A percentile compares a stretch with the other conserved stretches of the same genome.
Conservation (phyloP, 768 basidiomycete genomes). For the Porpolomopsis calyptriformis region DNA sequence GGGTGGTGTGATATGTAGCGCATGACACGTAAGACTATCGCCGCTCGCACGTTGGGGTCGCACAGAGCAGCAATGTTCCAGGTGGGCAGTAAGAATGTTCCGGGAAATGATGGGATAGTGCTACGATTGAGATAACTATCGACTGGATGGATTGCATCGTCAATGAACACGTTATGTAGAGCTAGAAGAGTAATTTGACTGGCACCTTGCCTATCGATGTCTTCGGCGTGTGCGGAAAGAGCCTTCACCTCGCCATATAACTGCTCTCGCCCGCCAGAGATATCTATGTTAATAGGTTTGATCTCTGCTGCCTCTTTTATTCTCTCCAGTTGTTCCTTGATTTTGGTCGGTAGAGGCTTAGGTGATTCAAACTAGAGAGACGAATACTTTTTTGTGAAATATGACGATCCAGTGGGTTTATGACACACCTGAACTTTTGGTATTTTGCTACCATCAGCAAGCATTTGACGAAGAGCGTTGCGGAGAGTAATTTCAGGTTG, state of each 20-base stretch:
- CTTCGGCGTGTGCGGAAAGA: constrained; percentile 27
- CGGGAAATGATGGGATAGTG: constrained; percentile 34
- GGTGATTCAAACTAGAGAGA: background rate
- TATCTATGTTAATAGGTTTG: constrained; percentile 10
- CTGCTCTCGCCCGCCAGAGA: constrained; percentile 22
- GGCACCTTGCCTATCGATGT: constrained; percentile 38
- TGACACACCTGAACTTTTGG: constrained; percentile 5
- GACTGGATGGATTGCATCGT: constrained; percentile 23
- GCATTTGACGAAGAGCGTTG: constrained; percentile 58
- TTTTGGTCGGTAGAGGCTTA: constrained; percentile 10
- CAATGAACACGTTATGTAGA: background rate
- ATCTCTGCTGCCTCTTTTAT: constrained; percentile 23
- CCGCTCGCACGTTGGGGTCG: constrained; percentile 27
- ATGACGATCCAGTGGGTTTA: background rate
- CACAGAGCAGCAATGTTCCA: constrained; percentile 23
- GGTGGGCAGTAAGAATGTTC: constrained; percentile 40
- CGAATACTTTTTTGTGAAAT: constrained; percentile 2
- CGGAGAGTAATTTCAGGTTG: constrained; percentile 62
- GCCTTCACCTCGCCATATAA: constrained; percentile 28
- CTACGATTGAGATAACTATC: constrained; percentile 28
- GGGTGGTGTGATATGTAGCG: constrained; percentile 64
- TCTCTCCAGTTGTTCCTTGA: constrained; percentile 22
- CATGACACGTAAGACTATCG: constrained; percentile 43
- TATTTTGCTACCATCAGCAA: constrained; percentile 10
- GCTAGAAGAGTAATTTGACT: background rate